Evolutionary conservation across 2,329 filamentous ascomycete genomes (phyloP), one percentile per base, ranked within the genome.

Genomic region (Sporothrix curviconia): DNA sequence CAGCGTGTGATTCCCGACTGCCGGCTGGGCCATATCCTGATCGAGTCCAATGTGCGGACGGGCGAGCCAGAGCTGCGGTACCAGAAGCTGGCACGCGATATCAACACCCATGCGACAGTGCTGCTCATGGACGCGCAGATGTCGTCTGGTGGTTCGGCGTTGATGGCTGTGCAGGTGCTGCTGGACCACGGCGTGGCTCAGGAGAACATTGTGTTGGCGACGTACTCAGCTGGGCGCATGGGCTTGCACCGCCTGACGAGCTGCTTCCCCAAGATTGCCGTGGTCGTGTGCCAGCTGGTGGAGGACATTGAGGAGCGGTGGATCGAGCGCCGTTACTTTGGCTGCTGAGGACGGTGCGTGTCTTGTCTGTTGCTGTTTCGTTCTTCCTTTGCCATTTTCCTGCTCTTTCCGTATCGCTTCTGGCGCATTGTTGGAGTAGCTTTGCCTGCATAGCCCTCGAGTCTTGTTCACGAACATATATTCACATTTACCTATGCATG

Each of bases 111-210:
- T 67, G 85, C 89, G 63, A 61, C 53, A 4, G 90, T 99, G 17
- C 76, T 99, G 60, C 77, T 99, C 7, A 76, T 97, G 19, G 94
- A 97, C 70, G 86, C 92, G 14, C 94, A 99, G 69, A 96, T 97
- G 88, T 90, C 90, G 25, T 92, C 87, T 60, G 94, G 94, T 43
- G 92, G 92, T 36, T 82, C 84, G 15, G 83, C 83, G 1, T 75
- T 99, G 58, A 99, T 99, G 94, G 91, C 94, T 1, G 92, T 97
- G 42, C 88, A 94, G 67, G 90, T 97, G n/a, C 76, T 99, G 55
- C 84, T 96, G 15, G 94, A 99, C 70, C 92, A 97, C 67, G 94
- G 94, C 11, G 92, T 97, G 7, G 75, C 83, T 6, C 86, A 94
- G 68, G 82, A 90, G 46, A 86, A 80, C 63, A 96, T 99, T 63